Base-by-base conservation (phyloP, 257 asterid species). In the Nicotiana knightiana region DNA sequence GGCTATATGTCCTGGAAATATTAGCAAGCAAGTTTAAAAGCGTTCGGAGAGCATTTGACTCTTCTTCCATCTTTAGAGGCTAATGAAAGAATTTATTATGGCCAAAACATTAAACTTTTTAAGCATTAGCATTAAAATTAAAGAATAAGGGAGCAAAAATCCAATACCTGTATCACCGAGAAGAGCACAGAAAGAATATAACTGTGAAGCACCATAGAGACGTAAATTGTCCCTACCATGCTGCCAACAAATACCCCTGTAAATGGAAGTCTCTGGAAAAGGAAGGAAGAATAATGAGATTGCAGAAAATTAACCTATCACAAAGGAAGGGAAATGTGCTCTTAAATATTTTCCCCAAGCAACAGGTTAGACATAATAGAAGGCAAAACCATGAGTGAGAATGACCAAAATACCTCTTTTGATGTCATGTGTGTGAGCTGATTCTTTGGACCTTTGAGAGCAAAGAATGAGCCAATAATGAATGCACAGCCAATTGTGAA, bases 161-260 rank as follows among this genome's bases (percentile, higher is more conserved):
- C 54, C 17, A 58, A 54, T 89, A 94, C 98, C 97, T 94, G 97
- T 55, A 94, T 76, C 62, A 89, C 84, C 7, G 98, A 94, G 95
- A 92, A 94, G 73, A 94, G 48, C 63, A 91, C 96, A 54, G 95
- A 94, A 57, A 94, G 94, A 80, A 94, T 64, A 86, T 94, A 94
- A 86, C 97, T 92, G 82, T 94, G 97, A 84, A 91, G 97, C 85
- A 94, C 93, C 96, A 94, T 92, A 65, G 98, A 94, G 39, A 92
- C 96, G 62, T 90, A 94, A 21, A 94, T 80, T 3, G 98, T 94
- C 70, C 95, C 94, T 32, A 78, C 97, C 89, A 92, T 94, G 92
- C 93, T 92, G 71, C 97, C 90, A 59, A 90, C 35, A 84, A 92
- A 94, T 81, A 92, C 91, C 70, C 89, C 28, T 78, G 98, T 94